Evolutionary conservation across 768 basidiomycete species (phyloP).

Genomic region (Podaxis rugospora): DNA sequence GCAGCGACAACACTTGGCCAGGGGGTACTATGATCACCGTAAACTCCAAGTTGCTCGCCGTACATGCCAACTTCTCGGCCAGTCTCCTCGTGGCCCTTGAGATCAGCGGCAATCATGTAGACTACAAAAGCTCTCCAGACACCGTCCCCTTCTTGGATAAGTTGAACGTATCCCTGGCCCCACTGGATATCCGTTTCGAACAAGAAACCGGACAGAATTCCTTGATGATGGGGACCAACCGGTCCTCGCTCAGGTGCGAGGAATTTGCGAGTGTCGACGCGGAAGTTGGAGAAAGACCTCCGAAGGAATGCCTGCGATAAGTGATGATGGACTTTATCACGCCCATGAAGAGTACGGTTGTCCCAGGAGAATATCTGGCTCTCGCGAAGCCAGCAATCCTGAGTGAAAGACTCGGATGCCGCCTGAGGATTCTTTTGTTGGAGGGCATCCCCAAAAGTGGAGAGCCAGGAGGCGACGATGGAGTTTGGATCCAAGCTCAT

Average conservation of each 20-base stretch:
- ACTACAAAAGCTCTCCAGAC: slow-evolving; percentile 6
- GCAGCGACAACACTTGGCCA: neutral
- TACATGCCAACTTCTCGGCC: neutral
- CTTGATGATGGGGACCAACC: neutral
- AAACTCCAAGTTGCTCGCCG: neutral
- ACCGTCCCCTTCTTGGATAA: neutral
- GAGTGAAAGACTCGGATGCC: neutral
- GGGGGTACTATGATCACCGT: neutral
- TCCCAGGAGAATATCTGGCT: slow-evolving; percentile 9
- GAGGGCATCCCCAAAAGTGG: neutral
- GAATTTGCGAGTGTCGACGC: neutral
- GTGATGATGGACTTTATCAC: neutral
- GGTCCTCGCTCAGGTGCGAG: slow-evolving; percentile 1
- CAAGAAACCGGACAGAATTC: slow-evolving; percentile 1
- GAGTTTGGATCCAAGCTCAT: neutral
- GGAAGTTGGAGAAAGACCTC: slow-evolving; percentile 4
- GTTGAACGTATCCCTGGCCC: slow-evolving; percentile 6
- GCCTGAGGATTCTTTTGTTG: neutral
- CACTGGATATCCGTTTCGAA: slow-evolving; percentile 8
- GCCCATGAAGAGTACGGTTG: slow-evolving; percentile 6
- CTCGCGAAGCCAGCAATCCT: slow-evolving; percentile 8
- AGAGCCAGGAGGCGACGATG: slow-evolving; percentile 3
- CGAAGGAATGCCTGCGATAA: neutral
- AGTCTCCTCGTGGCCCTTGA: slow-evolving; percentile 4
- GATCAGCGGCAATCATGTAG: neutral